Percentiles rank a stretch among this genome's conserved stretches.
These are phyloP conservation scores for Scheffersomyces lignicola DNA, from an alignment of 1,139 yeast species.

Conservation along the genomic window DNA sequence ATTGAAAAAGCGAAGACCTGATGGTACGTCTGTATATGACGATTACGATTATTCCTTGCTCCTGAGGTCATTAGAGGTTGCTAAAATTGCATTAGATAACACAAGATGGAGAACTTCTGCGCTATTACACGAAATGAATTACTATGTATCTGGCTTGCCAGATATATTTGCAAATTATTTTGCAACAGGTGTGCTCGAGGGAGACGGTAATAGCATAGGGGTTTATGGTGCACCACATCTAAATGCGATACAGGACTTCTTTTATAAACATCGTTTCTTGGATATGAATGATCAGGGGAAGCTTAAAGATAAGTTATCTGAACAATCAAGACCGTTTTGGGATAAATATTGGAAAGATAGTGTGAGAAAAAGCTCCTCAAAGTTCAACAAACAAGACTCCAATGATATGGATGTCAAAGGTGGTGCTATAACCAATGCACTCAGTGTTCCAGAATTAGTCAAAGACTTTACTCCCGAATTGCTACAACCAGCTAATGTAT, in stretches of 20 bases:
- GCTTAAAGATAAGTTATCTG: constrained; percentile 28
- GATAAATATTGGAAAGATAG: constrained; percentile 48
- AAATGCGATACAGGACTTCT: constrained; percentile 51
- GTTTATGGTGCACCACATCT: constrained; percentile 64
- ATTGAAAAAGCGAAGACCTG: constrained; percentile 31
- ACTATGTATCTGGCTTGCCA: constrained; percentile 48
- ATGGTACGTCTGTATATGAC: constrained; percentile 29
- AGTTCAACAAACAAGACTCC: constrained; percentile 29
- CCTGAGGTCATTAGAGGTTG: constrained; percentile 39
- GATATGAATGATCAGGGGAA: constrained; percentile 24
- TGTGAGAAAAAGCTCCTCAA: constrained; percentile 31
- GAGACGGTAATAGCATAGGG: constrained; percentile 25
- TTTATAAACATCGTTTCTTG: constrained; percentile 51
- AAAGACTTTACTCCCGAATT: constrained; percentile 6
- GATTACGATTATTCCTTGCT: constrained; percentile 40
- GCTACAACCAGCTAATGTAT: not conserved
- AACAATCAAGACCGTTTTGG: constrained; percentile 49
- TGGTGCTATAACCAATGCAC: constrained; percentile 13
- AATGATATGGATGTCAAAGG: constrained; percentile 15
- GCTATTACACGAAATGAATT: constrained; percentile 63
- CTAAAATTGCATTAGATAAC: constrained; percentile 50
- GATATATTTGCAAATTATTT: constrained; percentile 35
- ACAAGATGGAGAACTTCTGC: constrained; percentile 58
- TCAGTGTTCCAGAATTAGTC: constrained; percentile 14
- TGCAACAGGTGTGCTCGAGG: constrained; percentile 41